Base-by-base conservation (phyloP, 345 rosid species). In the Cardiospermum halicacabum region DNA sequence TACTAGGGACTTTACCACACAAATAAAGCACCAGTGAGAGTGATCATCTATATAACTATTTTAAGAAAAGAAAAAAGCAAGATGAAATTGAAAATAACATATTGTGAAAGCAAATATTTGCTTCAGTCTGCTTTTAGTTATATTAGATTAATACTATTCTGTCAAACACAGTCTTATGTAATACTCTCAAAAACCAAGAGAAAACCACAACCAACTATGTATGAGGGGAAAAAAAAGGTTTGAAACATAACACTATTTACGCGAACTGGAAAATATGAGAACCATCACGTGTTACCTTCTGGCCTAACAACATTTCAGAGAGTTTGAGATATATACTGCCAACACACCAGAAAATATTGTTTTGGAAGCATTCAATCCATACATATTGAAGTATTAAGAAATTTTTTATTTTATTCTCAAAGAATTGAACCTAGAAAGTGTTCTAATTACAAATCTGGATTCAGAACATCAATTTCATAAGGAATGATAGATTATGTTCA, bases 381-480 rank as follows among this genome's bases (percentile, higher is more conserved):
- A 40, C 1, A 47, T 47, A 18, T 47, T 47, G 51, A 5, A 47
- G n/a, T n/a, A n/a, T n/a, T n/a, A n/a, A n/a, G n/a, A n/a, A n/a
- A n/a, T n/a, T n/a, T n/a, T n/a, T n/a, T n/a, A n/a, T n/a, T n/a
- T n/a, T 13, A 47, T 47, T 47, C 24, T 47, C 51, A 47, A 47
- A 47, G 10, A 47, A 47, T 7, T 6, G 51, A 47, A 24, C 8
- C 19, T 47, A 11, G 19, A 47, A 47, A 18, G 19, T 47, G 24
- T n/a, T n/a, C n/a, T n/a, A n/a, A 47, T 47, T 47, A 47, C 19
- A 11, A 19, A 16, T 19, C 19, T 4, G 50, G 4, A 45, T 45
- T 45, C 19, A 24, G 51, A 47, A 9, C 24, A 47, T 47, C 51
- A 61, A 16, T 21, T 13, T 47, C 37, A 51, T 59, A 61, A 60